Evolutionary conservation across 306 rosid genomes (phyloP), one percentile per base, ranked within the genome.

Genomic region (Quercus parvula): DNA sequence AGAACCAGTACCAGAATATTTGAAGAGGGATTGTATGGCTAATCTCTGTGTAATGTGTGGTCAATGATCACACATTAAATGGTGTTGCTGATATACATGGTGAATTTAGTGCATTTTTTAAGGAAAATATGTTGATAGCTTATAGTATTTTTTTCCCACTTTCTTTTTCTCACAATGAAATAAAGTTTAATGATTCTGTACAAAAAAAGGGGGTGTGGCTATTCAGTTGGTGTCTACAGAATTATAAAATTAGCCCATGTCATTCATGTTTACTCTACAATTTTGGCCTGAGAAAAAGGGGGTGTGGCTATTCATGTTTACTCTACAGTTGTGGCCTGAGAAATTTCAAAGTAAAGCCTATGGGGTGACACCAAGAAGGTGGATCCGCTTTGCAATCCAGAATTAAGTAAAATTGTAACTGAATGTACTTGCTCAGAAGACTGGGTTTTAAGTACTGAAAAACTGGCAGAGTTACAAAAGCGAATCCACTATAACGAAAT

Each of bases 71-170:
- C 87, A 94, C 96, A 64, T 98, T 95, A 77, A 95, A 95, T 72
- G 99, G 99, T 74, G 99, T 95, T 81, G 99, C 99, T 19, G 98
- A 87, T 90, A 93, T 95, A 84, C 99, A 93, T 71, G 91, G 96
- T 85, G 91, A 95, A 73, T 92, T 92, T 81, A 92, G 89, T 85
- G 77, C 97, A 64, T 95, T 95, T 86, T 95, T 81, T 84, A 78
- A 90, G 97, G 99, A 86, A 81, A 78, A 73, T 63, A 46, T 76
- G 79, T 86, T 46, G 10, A n/a, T 71, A 75, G 75, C 33, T 27
- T 41, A 63, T 63, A 4, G 18, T 58, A 7, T 7, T 13, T 78
- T 56, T 25, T 69, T 78, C 38, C 24, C 58, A 22, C n/a, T 31
- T 9, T 2, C 46, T 3, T 17, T 1, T 72, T 6, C 10, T n/a